Evolutionary conservation across 2,329 filamentous ascomycete species (phyloP), one percentile per base, ranked within the genome.

Genomic region (Xylogone sp.): DNA sequence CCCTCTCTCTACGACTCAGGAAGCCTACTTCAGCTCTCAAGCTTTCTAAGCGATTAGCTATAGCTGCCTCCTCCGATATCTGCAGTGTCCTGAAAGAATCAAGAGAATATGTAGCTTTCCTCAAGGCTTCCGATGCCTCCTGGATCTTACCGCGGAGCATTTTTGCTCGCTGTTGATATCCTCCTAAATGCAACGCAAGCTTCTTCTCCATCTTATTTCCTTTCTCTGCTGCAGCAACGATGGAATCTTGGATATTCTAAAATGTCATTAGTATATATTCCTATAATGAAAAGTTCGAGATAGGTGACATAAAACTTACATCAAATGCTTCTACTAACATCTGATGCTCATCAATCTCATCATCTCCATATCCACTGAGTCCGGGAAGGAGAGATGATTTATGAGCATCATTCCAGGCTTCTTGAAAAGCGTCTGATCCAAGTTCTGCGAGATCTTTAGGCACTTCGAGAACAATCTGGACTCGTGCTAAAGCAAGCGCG

Each of bases 151-250:
- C 80, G 20, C 84, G 82, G 21, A 99, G 78, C 60, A 83, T 84
- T 69, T 91, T 91, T 29, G 90, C 84, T 27, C 94, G 87, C 60
- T 91, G 85, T 67, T 92, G 86, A 71, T 99, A 99, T 13, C 94
- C 94, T 21, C 92, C 92, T 2, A 96, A 83, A 62, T 94, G 86
- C 49, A 96, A 77, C 0, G 79, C 77, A n/a, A 99, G 81, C 71
- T 94, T 97, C 80, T 96, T 96, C 71, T 97, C 92, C 1, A 96
- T 75, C 69, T 93, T 95, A 65, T 90, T 90, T 49, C 88, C 89
- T 52, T 86, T 81, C 60, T 93, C 86, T 2, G 92, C 94, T 0
- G 84, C 83, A 2, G 79, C 74, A 60, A 88, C 79, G 56, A 96
- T 87, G 7, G 80, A 76, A 45, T 88, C 81, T 69, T 94, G 88